Base-by-base conservation (phyloP, 176 grass and related monocot species). In the Phoenix roebelenii region DNA sequence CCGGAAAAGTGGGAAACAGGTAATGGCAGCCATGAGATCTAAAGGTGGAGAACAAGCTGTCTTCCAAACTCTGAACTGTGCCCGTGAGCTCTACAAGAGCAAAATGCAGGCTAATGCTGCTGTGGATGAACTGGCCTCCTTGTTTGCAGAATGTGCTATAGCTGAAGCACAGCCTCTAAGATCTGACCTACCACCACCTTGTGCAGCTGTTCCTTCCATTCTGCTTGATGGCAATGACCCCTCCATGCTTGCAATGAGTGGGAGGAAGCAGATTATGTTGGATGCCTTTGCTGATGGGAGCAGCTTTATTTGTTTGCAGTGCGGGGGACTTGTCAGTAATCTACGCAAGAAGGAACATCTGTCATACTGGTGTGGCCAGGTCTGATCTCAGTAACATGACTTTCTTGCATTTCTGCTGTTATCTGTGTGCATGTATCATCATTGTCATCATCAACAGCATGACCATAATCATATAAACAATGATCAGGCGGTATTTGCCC, bases 231-330 rank as follows among this genome's bases (percentile, higher is more conserved):
- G 78, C 64, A 68, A 82, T 60, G 88, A 83, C 15, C 48, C 67
- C 7, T 85, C 79, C 57, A 83, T 98, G 64, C 85, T 98, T 71
- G 76, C 88, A 22, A 73, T 77, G 71, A 71, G 72, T 57, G 94
- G 94, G 24, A 83, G 79, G 76, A 85, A 85, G 68, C 94, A 98
- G 66, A 72, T 93, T 3, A 98, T 98, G 57, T 39, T 98, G 59
- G 94, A 98, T 39, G 94, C 94, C 0, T 98, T 98, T 68, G 71
- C 69, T 0, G 88, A 98, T 25, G 94, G 94, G 14, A 93, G 94
- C 74, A 98, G 88, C 65, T 98, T 98, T 76, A 85, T 98, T 44
- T 98, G 94, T 68, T 52, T 93, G 60, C 76, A 85, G 57, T 98
- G 94, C 52, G 85, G 85, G 3, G 94, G 94, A 54, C 82, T 98